Evolutionary conservation across 2,329 filamentous ascomycete genomes (phyloP), one percentile per base, ranked within the genome.

Genomic region (Xylaria polymorpha): DNA sequence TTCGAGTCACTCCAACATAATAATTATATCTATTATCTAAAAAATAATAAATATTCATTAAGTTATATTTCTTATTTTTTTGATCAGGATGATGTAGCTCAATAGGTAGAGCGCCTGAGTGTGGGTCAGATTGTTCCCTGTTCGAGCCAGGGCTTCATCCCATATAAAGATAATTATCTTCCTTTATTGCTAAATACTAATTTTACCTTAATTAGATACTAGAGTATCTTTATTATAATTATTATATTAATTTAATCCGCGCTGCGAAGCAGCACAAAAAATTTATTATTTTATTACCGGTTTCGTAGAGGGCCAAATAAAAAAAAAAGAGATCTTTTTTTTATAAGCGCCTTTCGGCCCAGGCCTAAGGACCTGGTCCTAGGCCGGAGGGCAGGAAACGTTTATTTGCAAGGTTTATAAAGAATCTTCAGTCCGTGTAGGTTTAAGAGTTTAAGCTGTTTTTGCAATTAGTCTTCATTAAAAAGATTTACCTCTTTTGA

Each of bases 51-150:
- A 37, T 37, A 37, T 43, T n/a, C n/a, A n/a, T n/a, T n/a, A n/a
- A n/a, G n/a, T n/a, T n/a, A n/a, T n/a, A n/a, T n/a, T n/a, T n/a
- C n/a, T n/a, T n/a, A 43, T 43, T 43, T 18, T 43, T 43, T 43
- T 43, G 10, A 43, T 43, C 41, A 43, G 41, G 41, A 43, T 43
- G 41, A 43, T 43, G 15, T 43, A 43, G 41, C 15, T 43, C 41
- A 43, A 43, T 43, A 43, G 41, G 41, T 43, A 43, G 41, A 43
- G 41, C 41, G 41, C 41, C 41, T 43, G 41, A 43, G 41, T 43
- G 41, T 43, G 41, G 41, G 15, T 43, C 41, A 43, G 41, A 43
- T 18, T 43, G 41, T 43, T 43, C 41, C 41, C 41, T 43, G 41
- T 43, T 43, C 41, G 41, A 43, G 41, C 41, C 41, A 43, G 41